phyloP scores from a whole-genome alignment of 1,284 basidiomycete genomes.

The Sporisorium exsertum region DNA sequence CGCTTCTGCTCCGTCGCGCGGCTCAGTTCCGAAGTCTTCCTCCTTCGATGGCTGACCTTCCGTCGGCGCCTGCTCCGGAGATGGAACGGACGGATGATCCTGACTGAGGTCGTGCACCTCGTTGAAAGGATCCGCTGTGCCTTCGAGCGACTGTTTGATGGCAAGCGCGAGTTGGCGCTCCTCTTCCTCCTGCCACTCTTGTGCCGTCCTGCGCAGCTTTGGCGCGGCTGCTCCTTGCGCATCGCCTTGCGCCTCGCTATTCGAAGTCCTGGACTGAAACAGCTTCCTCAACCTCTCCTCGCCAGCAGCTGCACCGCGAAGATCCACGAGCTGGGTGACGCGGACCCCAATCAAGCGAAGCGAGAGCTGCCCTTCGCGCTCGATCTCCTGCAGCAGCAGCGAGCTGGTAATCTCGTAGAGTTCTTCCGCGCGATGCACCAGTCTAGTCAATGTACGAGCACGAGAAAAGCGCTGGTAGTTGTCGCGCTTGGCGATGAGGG shows the following conservation, averaged over 20 bases:
- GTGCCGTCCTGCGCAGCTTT: constrained; percentile 17
- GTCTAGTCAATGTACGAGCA: constrained; percentile 35
- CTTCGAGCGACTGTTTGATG: constrained; percentile 44
- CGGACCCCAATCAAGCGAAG: constrained; percentile 64
- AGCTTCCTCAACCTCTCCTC: constrained; percentile 41
- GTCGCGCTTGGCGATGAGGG: constrained; percentile 61
- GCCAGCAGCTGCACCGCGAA: constrained; percentile 41
- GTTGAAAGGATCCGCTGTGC: constrained; percentile 21
- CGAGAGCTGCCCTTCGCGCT: constrained; percentile 33
- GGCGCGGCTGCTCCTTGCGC: background rate
- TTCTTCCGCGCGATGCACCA: constrained; percentile 52
- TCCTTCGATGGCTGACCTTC: background rate
- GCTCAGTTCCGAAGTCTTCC: background rate
- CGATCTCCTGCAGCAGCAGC: constrained; percentile 54
- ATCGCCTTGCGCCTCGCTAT: background rate
- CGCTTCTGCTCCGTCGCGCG: background rate
- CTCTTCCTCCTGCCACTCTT: constrained; percentile 43
- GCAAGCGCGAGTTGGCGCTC: constrained; percentile 47
- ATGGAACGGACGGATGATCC: constrained; percentile 11
- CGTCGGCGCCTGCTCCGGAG: constrained; percentile 1
- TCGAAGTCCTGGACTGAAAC: constrained; percentile 18
- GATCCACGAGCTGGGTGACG: constrained; percentile 54
- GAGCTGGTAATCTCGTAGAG: constrained; percentile 50
- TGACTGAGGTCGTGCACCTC: constrained; percentile 38
- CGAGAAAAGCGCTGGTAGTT: constrained; percentile 64